These are phyloP conservation scores for Chalciporus sp. DNA, from an alignment of 1,284 basidiomycete species.

Conservation along the genomic window DNA sequence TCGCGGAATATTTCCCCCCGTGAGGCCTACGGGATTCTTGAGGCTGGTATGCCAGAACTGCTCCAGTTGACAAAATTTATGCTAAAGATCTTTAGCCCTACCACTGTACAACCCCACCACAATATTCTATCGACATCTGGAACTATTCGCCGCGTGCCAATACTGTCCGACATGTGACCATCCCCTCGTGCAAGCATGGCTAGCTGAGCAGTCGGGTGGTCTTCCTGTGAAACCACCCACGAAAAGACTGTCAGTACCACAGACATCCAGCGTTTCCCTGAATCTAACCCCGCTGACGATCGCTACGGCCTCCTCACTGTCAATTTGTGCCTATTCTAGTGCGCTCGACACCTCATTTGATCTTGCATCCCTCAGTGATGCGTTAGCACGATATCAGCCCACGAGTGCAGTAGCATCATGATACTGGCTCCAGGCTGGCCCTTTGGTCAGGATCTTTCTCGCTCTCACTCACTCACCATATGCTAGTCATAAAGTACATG, in stretches of 20 bases:
- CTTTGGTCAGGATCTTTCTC: background rate
- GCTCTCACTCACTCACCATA: background rate
- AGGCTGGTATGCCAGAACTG: constrained; percentile 40
- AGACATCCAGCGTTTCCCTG: constrained; percentile 4
- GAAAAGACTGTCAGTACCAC: constrained; percentile 16
- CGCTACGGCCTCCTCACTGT: constrained; percentile 17
- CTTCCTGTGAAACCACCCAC: constrained; percentile 9
- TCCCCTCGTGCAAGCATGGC: constrained; percentile 43
- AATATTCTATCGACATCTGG: constrained; percentile 49
- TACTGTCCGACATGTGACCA: constrained; percentile 43
- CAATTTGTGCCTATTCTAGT: constrained; percentile 25
- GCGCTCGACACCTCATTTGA: constrained; percentile 40
- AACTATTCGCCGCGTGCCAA: constrained; percentile 49
- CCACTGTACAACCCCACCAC: constrained; percentile 57
- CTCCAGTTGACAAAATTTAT: background rate
- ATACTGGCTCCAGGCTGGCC: constrained; percentile 4
- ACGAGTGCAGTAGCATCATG: constrained; percentile 12
- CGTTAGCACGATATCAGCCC: constrained; percentile 40
- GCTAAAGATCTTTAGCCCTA: constrained; percentile 40
- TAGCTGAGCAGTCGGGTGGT: constrained; percentile 32
- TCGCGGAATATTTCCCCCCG: constrained; percentile 36
- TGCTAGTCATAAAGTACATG: background rate
- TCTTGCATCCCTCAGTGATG: constrained; percentile 40
- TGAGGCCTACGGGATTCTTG: constrained; percentile 42
- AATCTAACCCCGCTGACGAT: constrained; percentile 14